phyloP scores from a whole-genome alignment of 2,329 filamentous ascomycete genomes.

The Aspergillus ruber region DNA sequence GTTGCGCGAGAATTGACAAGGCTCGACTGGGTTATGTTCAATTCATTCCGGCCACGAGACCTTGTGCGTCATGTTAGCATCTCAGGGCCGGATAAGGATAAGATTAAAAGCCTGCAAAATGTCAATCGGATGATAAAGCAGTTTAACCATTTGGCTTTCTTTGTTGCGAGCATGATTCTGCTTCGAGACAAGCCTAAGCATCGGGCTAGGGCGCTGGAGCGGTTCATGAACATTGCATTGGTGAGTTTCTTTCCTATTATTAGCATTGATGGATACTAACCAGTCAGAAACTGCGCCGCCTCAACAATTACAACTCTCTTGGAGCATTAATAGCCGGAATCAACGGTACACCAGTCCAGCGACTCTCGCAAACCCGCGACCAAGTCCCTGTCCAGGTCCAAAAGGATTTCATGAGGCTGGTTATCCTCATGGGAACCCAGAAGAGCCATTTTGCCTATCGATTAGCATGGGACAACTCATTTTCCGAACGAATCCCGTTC shows the following conservation, averaged over 20 bases:
- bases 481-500: constrained; percentile 83
- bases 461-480: constrained; percentile 95
- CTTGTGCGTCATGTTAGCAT: constrained; percentile 86
- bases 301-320: constrained; percentile 96
- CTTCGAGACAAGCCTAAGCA: constrained; percentile 95
- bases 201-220: constrained; percentile 81
- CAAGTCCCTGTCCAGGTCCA: constrained; percentile 65
- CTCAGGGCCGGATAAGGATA: constrained; percentile 42
- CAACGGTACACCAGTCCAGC: constrained; percentile 78
- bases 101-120: constrained; percentile 70
- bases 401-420: constrained; percentile 80
- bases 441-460: constrained; percentile 93
- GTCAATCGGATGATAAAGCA: constrained; percentile 93
- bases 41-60: constrained; percentile 85
- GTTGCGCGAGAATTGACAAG: constrained; percentile 87
- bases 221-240: constrained; percentile 83
- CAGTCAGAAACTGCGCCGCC: constrained; percentile 65
- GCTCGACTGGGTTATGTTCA: constrained; percentile 98
- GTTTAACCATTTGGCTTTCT: constrained; percentile 78
- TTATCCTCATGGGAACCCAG: constrained; percentile 86
- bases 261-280: constrained; percentile 1
- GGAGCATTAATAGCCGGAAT: constrained; percentile 92
- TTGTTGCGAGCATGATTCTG: constrained; percentile 77
- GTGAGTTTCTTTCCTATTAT: constrained; percentile 20
- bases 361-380: constrained; percentile 71